Evolutionary conservation across 164 flowering plant genomes (phyloP).

Genomic region (Magnolia kwangsiensis): DNA sequence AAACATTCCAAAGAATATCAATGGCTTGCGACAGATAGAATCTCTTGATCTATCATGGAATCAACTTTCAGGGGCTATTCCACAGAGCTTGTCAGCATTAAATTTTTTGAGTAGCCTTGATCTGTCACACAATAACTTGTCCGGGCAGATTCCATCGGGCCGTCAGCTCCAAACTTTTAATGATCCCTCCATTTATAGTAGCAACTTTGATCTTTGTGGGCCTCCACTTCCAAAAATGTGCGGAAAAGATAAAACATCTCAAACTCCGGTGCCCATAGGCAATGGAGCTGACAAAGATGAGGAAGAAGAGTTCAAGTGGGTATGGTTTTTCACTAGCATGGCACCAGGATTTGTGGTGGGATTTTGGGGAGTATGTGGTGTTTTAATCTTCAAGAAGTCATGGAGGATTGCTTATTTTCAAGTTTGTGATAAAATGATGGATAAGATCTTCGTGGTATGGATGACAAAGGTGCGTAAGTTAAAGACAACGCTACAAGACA

Average conservation of each 20-base stretch:
- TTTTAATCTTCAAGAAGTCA: conserved; percentile 8
- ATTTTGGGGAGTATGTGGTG: conserved; percentile 5
- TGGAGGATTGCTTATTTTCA: conserved; percentile 12
- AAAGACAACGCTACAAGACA: not conserved
- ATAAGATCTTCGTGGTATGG: not conserved
- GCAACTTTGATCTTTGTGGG: conserved; percentile 15
- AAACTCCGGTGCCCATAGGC: too few relatives aligned
- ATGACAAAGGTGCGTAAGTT: not conserved
- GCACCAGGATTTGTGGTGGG: conserved; percentile 15
- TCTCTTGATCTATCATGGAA: conserved; percentile 9
- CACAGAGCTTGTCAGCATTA: not conserved
- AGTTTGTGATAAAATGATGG: conserved; percentile 1
- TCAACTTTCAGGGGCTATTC: conserved; percentile 4
- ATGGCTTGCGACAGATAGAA: not conserved
- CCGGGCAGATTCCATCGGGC: conserved; percentile 4
- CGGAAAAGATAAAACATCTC: not conserved
- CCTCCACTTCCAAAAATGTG: conserved; percentile 6
- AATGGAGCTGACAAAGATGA: not conserved
- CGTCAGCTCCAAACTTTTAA: not conserved
- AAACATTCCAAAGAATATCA: conserved; percentile 12
- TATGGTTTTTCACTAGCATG: conserved; percentile 10
- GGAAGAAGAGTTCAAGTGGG: not conserved
- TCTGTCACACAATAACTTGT: conserved; percentile 10
- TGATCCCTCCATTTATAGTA: conserved; percentile 1
- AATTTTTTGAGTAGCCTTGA: not conserved